phyloP scores from a whole-genome alignment of 768 basidiomycete genomes.

The Suillus hirtellus region DNA sequence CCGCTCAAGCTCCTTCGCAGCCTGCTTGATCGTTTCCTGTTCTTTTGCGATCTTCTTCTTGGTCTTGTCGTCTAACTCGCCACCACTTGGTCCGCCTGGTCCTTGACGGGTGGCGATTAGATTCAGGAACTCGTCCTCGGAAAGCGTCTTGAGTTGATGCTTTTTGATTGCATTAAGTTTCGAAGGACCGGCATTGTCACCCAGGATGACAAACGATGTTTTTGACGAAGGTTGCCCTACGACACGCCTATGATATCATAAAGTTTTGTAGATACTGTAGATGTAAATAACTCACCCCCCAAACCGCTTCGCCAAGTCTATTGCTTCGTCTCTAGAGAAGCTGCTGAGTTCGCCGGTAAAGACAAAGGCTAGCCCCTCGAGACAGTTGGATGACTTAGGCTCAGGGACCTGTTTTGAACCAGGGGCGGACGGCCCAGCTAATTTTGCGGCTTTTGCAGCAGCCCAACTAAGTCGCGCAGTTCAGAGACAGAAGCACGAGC shows the following conservation, averaged over 20 bases:
- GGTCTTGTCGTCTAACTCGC: constrained; percentile 71
- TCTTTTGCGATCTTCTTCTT: constrained; percentile 82
- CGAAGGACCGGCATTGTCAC: constrained; percentile 82
- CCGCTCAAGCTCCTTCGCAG: constrained; percentile 77
- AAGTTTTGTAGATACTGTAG: not conserved
- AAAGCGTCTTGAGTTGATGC: constrained; percentile 70
- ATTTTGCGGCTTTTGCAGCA: constrained; percentile 58
- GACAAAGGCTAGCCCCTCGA: constrained; percentile 87
- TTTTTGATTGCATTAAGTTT: constrained; percentile 89
- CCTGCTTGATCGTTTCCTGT: constrained; percentile 67
- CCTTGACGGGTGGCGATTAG: constrained; percentile 76
- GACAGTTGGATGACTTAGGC: constrained; percentile 75
- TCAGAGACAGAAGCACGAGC: not conserved
- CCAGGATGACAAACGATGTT: constrained; percentile 88
- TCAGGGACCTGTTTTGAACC: constrained; percentile 66
- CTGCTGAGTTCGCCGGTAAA: constrained; percentile 93
- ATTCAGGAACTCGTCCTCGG: constrained; percentile 85
- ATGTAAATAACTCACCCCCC: constrained; percentile 67
- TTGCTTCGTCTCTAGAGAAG: constrained; percentile 84
- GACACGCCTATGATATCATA: constrained; percentile 63
- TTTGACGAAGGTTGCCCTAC: constrained; percentile 85
- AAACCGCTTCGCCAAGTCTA: constrained; percentile 87
- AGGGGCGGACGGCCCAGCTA: constrained; percentile 55
- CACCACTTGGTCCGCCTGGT: constrained; percentile 37
- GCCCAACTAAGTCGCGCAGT: constrained; percentile 40